Conservation (phyloP, 179 eudicot species). For the Dionaea muscipula region DNA sequence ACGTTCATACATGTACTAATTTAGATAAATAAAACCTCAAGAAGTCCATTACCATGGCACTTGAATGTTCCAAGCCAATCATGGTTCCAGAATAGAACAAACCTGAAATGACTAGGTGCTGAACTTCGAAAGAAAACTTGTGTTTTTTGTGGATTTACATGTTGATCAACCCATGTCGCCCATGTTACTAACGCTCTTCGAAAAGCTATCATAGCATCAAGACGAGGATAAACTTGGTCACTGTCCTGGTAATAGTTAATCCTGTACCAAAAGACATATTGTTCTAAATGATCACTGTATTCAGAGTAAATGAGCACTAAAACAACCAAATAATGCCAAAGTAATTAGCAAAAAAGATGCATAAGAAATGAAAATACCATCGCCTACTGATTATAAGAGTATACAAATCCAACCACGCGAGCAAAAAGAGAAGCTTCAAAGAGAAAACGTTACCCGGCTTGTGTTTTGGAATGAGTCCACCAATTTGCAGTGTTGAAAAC, state of each 20-base stretch:
- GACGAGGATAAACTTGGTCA: constrained; percentile 52
- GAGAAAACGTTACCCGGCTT: constrained; percentile 58
- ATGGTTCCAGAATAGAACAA: neutral
- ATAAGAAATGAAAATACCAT: no score
- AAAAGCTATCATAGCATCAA: constrained; percentile 60
- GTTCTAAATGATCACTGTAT: no score
- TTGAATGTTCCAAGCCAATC: neutral
- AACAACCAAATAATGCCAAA: no score
- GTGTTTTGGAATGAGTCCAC: constrained; percentile 90
- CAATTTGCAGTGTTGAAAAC: constrained; percentile 94
- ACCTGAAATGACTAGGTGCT: constrained; percentile 96
- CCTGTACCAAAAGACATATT: no score
- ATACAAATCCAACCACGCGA: neutral
- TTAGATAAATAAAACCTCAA: no score
- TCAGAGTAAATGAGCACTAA: no score
- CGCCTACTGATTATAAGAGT: neutral
- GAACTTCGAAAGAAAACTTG: constrained; percentile 76
- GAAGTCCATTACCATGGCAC: no score
- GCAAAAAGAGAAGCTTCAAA: neutral
- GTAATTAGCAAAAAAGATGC: no score
- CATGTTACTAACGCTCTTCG: constrained; percentile 59
- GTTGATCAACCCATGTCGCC: constrained; percentile 78
- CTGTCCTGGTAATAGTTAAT: constrained; percentile 81
- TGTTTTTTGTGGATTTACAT: constrained; percentile 49
- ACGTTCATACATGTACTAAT: no score